A percentile compares a stretch with the other conserved stretches of the same genome.
phyloP scores from a whole-genome alignment of 2,329 filamentous ascomycete genomes.

The Didymellaceae sp. region DNA sequence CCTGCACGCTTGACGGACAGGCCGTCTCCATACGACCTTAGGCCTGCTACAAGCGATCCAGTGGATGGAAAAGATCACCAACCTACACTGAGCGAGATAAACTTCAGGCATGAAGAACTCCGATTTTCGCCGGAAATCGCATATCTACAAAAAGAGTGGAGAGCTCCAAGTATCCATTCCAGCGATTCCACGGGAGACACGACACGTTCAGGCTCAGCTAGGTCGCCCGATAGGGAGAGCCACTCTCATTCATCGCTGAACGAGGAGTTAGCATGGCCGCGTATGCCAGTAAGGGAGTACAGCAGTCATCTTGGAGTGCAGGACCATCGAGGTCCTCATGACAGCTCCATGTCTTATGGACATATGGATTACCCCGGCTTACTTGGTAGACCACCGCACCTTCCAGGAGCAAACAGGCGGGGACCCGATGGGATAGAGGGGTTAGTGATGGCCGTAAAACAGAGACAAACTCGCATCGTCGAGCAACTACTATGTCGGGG shows the following conservation, averaged over 20 bases:
- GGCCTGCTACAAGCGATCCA: constrained; percentile 7
- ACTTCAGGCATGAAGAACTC: constrained; percentile 19
- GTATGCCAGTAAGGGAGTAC: not conserved
- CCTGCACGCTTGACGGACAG: constrained; percentile 10
- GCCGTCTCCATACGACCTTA: constrained; percentile 24
- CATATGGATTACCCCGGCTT: not conserved
- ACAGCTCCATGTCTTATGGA: not conserved
- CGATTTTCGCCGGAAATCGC: constrained; percentile 21
- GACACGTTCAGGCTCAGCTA: constrained; percentile 27
- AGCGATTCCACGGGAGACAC: constrained; percentile 35
- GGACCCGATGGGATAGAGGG: constrained; percentile 41
- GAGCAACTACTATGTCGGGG: constrained; percentile 42
- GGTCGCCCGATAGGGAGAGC: not conserved
- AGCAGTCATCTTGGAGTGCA: not conserved
- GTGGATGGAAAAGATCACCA: not conserved
- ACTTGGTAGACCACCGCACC: not conserved
- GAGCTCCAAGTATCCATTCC: constrained; percentile 35
- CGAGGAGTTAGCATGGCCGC: constrained; percentile 28
- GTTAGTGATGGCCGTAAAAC: constrained; percentile 61
- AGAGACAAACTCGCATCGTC: constrained; percentile 68
- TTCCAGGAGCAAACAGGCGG: not conserved
- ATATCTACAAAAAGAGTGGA: constrained; percentile 36
- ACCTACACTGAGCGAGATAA: constrained; percentile 3
- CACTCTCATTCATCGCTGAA: constrained; percentile 11
- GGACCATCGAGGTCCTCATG: not conserved